Conservation (phyloP, 495 filamentous ascomycete species). For the Cairneyella variabilis region DNA sequence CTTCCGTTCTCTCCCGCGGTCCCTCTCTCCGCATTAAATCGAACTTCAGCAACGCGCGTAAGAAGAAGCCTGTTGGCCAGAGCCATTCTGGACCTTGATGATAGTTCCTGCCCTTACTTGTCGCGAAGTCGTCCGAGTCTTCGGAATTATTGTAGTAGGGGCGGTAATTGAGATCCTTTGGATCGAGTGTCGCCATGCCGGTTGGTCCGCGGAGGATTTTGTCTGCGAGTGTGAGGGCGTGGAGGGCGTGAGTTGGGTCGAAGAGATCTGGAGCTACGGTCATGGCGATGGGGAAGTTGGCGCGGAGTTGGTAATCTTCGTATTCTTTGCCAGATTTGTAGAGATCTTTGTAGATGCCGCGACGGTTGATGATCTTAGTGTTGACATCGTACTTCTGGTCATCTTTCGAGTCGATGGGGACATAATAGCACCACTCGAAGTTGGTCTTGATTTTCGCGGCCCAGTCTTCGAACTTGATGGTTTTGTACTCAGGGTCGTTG, state of each 20-base stretch:
- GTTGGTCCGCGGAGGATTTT: constrained; percentile 75
- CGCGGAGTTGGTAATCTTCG: constrained; percentile 93
- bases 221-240: constrained; percentile 76
- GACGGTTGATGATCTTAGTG: constrained; percentile 70
- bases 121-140: constrained; percentile 83
- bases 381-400: constrained; percentile 80
- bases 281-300: constrained; percentile 97
- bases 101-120: constrained; percentile 91
- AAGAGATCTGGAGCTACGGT: constrained; percentile 88
- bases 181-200: constrained; percentile 95
- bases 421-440: constrained; percentile 88
- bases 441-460: constrained; percentile 73
- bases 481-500: constrained; percentile 31
- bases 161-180: constrained; percentile 84
- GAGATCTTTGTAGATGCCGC: constrained; percentile 97
- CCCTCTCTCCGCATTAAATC: constrained; percentile 70
- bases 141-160: constrained; percentile 94
- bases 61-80: constrained; percentile 96
- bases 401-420: constrained; percentile 64
- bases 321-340: constrained; percentile 90
- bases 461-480: constrained; percentile 77
- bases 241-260: constrained; percentile 66
- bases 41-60: constrained; percentile 86
- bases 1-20: constrained; percentile 65
- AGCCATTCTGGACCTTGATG: constrained; percentile 99